phyloP scores from a whole-genome alignment of 108 stramenopile species.

The Pseudonitzschia multiseries region DNA sequence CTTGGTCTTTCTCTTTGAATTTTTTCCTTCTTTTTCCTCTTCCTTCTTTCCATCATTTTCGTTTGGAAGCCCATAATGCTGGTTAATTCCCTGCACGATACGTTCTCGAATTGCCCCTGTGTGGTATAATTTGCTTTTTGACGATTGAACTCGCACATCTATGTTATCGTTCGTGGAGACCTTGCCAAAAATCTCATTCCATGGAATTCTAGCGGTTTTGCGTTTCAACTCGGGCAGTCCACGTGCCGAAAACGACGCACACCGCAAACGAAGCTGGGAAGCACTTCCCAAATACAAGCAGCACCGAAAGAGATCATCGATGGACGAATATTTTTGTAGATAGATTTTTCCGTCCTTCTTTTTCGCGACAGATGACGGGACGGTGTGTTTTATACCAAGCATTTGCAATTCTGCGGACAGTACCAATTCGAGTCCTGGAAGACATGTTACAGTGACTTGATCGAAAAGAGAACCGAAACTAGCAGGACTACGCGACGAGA shows the following conservation, averaged over 20 bases:
- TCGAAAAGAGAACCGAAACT: neutral
- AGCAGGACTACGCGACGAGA: neutral
- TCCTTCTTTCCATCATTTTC: neutral
- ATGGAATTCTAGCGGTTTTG: slow-evolving; percentile 59
- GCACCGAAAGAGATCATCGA: slow-evolving; percentile 45
- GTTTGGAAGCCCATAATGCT: slow-evolving; percentile 20
- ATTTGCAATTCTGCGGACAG: slow-evolving; percentile 50
- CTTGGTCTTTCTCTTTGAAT: neutral
- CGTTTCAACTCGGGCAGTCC: slow-evolving; percentile 64
- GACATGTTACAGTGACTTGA: slow-evolving; percentile 44
- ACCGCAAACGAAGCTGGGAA: slow-evolving; percentile 52
- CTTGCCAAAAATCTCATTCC: slow-evolving; percentile 31
- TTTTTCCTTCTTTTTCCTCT: neutral
- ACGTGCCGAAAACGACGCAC: slow-evolving; percentile 49
- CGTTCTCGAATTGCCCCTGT: slow-evolving; percentile 62
- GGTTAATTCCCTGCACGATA: slow-evolving; percentile 43
- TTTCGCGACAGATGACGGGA: neutral
- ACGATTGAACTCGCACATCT: slow-evolving; percentile 54
- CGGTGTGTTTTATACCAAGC: slow-evolving; percentile 28
- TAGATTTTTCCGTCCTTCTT: slow-evolving; percentile 20
- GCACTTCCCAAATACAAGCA: slow-evolving; percentile 67
- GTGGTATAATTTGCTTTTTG: slow-evolving; percentile 72
- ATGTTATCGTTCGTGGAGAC: slow-evolving; percentile 10
- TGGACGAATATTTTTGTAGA: slow-evolving; percentile 22
- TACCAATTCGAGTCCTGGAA: slow-evolving; percentile 67